Percentiles rank a stretch among this genome's conserved stretches.
Evolutionary conservation across 306 rosid genomes (phyloP).

Genomic region (Quillaja saponaria): DNA sequence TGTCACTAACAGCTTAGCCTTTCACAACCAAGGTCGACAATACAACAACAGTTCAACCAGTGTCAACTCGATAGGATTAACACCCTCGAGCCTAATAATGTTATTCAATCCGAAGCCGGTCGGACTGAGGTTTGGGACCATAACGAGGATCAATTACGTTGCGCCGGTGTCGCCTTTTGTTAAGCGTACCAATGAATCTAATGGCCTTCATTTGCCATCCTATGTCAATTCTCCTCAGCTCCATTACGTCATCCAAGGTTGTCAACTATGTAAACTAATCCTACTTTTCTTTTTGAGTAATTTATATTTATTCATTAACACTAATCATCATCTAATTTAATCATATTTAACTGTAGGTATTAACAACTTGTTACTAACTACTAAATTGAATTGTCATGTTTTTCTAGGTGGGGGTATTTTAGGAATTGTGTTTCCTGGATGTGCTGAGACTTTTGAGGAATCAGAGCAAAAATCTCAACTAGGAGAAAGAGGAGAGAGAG

Average conservation of each 20-base stretch:
- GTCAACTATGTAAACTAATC: too few species aligned
- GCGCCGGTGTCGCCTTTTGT: constrained; percentile 39
- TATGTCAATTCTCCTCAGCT: constrained; percentile 44
- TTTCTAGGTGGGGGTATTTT: constrained; percentile 35
- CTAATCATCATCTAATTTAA: too few species aligned
- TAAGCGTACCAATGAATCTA: constrained; percentile 35
- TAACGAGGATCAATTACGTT: constrained; percentile 36
- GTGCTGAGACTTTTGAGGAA: constrained; percentile 44
- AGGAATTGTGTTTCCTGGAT: constrained; percentile 39
- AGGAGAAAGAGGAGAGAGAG: neutral
- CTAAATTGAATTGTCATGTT: too few species aligned
- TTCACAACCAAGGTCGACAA: neutral
- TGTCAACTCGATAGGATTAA: constrained; percentile 41
- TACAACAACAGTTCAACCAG: neutral
- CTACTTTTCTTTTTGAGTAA: neutral
- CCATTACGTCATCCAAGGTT: constrained; percentile 37
- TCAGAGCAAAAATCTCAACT: constrained; percentile 34
- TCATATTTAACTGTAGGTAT: too few species aligned
- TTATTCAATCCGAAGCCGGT: constrained; percentile 39
- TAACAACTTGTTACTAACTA: too few species aligned
- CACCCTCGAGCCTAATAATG: constrained; percentile 42
- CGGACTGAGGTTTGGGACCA: constrained; percentile 46
- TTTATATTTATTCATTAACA: too few species aligned
- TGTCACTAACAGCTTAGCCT: constrained; percentile 37
- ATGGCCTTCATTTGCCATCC: constrained; percentile 54